Base-by-base conservation (phyloP, 495 filamentous ascomycete genomes). In the Cudoniella acicularis region DNA sequence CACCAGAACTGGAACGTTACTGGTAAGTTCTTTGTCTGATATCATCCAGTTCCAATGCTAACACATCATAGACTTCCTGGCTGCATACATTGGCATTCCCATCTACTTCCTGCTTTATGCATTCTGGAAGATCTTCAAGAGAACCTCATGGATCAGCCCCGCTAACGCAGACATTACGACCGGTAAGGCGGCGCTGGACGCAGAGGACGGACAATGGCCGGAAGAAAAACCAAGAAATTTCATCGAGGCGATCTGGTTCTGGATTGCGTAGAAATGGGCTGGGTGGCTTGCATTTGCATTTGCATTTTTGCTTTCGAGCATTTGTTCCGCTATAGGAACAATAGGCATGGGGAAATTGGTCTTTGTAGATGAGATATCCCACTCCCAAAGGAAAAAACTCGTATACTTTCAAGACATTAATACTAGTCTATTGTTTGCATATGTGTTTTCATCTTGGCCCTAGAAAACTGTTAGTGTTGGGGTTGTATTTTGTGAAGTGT, bases 101-200 rank as follows among this genome's bases (percentile, higher is more conserved):
- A 73, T 86, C 57, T 87, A 86, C 63, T 65, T 75, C 11, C 30
- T 71, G 21, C 70, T 89, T 20, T 88, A 82, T 62, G 46, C 80
- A 1, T 76, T 77, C 25, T 84, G 79, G 63, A 85, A 85, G 64
- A 36, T 82, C 9, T 61, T 78, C 26, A 77, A 85, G 47, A 67
- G 72, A 3, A 67, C 80, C 17, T 18, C 18, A 2, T 55, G 36
- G 30, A 47, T 59, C 22, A 24, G 53, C 20, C 63, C 63, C 2
- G 72, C 63, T 10, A 76, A 85, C 24, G 80, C 82, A 54, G 87
- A 88, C 63, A 77, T 88, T 25, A 79, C 71, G 62, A 85, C 76
- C 22, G 84, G 85, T 10, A 87, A 87, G 71, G 79, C 76, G 3
- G 84, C 81, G 49, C 63, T 87, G 24, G 85, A 88, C 72, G 73